phyloP scores from a whole-genome alignment of 2,329 filamentous ascomycete species.

The Diaporthe australafricana region DNA sequence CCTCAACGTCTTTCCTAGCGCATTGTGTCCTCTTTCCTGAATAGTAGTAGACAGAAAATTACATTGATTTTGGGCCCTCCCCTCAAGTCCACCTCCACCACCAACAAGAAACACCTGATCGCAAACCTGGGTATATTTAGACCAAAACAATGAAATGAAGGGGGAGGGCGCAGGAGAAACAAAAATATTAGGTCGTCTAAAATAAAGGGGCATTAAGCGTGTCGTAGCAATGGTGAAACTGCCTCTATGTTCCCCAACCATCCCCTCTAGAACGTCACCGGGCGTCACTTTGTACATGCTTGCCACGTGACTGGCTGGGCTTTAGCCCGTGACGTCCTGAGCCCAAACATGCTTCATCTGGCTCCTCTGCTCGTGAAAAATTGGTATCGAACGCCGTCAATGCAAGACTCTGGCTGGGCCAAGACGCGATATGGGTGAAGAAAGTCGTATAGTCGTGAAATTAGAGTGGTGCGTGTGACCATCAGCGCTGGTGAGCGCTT shows the following conservation, averaged over 20 bases:
- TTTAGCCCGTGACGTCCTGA: neutral
- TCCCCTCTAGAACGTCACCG: neutral
- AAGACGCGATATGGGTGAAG: slow-evolving; percentile 38
- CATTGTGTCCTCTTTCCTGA: slow-evolving; percentile 26
- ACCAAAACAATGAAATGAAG: slow-evolving; percentile 50
- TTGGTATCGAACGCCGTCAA: slow-evolving; percentile 27
- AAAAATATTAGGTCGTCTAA: slow-evolving; percentile 44
- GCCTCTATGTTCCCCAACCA: slow-evolving; percentile 1
- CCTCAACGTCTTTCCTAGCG: slow-evolving; percentile 23
- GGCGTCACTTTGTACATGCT: slow-evolving; percentile 31
- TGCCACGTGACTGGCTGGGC: slow-evolving; percentile 4
- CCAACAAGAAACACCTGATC: slow-evolving; percentile 47
- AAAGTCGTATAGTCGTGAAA: slow-evolving; percentile 40
- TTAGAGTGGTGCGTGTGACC: neutral
- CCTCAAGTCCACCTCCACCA: slow-evolving; percentile 46
- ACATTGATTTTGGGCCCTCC: slow-evolving; percentile 44
- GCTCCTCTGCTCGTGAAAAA: slow-evolving; percentile 6
- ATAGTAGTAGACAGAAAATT: slow-evolving; percentile 38
- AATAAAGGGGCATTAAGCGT: slow-evolving; percentile 49
- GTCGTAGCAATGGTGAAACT: slow-evolving; percentile 41
- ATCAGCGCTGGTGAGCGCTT: slow-evolving; percentile 47
- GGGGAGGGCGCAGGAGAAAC: slow-evolving; percentile 46
- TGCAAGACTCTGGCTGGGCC: slow-evolving; percentile 35
- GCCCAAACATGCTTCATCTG: slow-evolving; percentile 18
- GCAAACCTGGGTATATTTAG: slow-evolving; percentile 55